These are phyloP conservation scores for Yamadazyma scolyti DNA, from an alignment of 805 yeast species.

Conservation along the genomic window DNA sequence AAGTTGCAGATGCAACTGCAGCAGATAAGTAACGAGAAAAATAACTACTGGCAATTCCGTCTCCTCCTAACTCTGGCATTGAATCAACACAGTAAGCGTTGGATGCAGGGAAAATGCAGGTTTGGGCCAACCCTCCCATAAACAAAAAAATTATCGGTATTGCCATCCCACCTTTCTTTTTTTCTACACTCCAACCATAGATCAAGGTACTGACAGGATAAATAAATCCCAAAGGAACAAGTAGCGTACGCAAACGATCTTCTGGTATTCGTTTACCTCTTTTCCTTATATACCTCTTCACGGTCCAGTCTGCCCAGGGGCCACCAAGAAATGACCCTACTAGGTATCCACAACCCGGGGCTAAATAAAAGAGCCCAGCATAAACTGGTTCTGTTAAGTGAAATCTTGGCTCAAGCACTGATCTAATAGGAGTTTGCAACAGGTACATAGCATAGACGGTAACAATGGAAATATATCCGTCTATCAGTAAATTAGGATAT, in stretches of 20 bases:
- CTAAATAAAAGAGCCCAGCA: slow-evolving; percentile 51
- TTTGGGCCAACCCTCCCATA: slow-evolving; percentile 47
- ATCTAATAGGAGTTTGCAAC: slow-evolving; percentile 52
- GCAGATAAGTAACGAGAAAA: slow-evolving; percentile 48
- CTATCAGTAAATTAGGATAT: slow-evolving; percentile 41
- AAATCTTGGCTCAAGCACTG: slow-evolving; percentile 55
- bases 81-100: slow-evolving; percentile 60
- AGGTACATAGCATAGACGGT: slow-evolving; percentile 49
- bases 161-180: slow-evolving; percentile 51
- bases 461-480: slow-evolving; percentile 39
- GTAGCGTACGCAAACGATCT: slow-evolving; percentile 44
- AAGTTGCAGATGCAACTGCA: slow-evolving; percentile 49
- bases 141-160: slow-evolving; percentile 51
- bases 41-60: slow-evolving; percentile 54
- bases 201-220: slow-evolving; percentile 44
- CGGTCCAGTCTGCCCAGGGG: slow-evolving; percentile 46
- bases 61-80: slow-evolving; percentile 52
- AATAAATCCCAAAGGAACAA: slow-evolving; percentile 38
- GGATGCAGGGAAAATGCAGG: slow-evolving; percentile 47
- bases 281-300: slow-evolving; percentile 37
- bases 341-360: slow-evolving; percentile 56
- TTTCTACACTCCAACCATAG: slow-evolving; percentile 53
- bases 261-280: slow-evolving; percentile 49
- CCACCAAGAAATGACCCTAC: slow-evolving; percentile 53
- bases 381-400: slow-evolving; percentile 43